Evolutionary conservation across 106 monocot genomes (phyloP).

Genomic region (Ottelia alismoides): DNA sequence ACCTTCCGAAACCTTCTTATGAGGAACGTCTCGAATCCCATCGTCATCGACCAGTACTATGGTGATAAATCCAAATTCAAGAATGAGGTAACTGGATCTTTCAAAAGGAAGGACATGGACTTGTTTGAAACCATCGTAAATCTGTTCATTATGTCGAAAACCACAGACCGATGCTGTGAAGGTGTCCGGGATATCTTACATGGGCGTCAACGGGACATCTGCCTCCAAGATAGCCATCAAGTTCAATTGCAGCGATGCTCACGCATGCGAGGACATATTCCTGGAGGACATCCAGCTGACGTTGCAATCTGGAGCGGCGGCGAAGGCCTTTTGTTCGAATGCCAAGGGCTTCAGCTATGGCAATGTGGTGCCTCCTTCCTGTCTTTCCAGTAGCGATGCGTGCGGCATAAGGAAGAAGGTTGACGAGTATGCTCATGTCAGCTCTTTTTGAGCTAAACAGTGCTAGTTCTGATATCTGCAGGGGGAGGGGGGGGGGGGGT

Average conservation of each 20-base stretch:
- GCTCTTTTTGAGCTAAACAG: no score
- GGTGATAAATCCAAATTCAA: slow-evolving; percentile 37
- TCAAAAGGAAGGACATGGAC: background rate
- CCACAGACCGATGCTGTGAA: slow-evolving; percentile 64
- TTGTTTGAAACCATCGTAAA: background rate
- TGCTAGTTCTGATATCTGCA: no score
- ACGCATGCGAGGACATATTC: slow-evolving; percentile 39
- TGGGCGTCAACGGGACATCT: slow-evolving; percentile 51
- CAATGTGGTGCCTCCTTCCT: slow-evolving; percentile 29
- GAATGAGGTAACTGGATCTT: background rate
- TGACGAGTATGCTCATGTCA: no score
- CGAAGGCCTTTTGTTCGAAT: slow-evolving; percentile 44
- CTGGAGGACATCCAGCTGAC: slow-evolving; percentile 43
- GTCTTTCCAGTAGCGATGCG: slow-evolving; percentile 19
- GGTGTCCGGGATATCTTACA: slow-evolving; percentile 37
- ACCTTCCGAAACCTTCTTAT: slow-evolving; percentile 39
- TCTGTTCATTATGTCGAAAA: no score
- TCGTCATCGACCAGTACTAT: slow-evolving; percentile 80
- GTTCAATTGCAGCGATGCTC: slow-evolving; percentile 55
- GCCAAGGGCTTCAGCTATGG: slow-evolving; percentile 40
- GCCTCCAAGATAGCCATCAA: slow-evolving; percentile 33
- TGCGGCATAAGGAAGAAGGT: no score
- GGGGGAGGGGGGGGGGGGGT: no score
- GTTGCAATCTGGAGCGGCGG: slow-evolving; percentile 22
- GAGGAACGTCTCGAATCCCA: slow-evolving; percentile 69